phyloP scores from a whole-genome alignment of 148 eudicot genomes.

The Rhododendron molle region DNA sequence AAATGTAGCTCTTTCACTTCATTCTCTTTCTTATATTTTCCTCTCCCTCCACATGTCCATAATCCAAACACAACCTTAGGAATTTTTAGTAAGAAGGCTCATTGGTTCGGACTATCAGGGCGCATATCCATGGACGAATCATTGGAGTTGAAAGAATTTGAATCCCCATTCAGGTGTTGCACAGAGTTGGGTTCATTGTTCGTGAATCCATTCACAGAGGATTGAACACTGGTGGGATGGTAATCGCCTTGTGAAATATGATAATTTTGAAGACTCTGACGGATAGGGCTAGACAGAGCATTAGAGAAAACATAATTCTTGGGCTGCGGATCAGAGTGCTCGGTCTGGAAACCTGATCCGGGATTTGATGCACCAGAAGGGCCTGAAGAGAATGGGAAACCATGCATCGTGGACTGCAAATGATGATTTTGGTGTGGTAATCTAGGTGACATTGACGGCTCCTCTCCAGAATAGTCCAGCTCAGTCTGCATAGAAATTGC shows the following conservation, averaged over 20 bases:
- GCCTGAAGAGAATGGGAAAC: slow-evolving; percentile 22
- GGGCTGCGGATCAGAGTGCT: slow-evolving; percentile 51
- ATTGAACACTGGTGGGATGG: slow-evolving; percentile 24
- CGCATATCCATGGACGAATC: slow-evolving; percentile 93
- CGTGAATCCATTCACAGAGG: slow-evolving; percentile 23
- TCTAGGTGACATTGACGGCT: slow-evolving; percentile 39
- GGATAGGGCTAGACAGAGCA: slow-evolving; percentile 82
- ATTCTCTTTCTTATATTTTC: background rate
- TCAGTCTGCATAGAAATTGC: slow-evolving; percentile 25
- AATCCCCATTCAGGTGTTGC: slow-evolving; percentile 40
- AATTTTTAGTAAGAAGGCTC: slow-evolving; percentile 50
- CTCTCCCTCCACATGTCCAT: background rate
- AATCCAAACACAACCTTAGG: background rate
- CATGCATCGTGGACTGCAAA: slow-evolving; percentile 16
- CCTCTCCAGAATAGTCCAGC: slow-evolving; percentile 34
- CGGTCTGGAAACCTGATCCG: slow-evolving; percentile 32
- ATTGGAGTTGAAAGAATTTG: slow-evolving; percentile 37
- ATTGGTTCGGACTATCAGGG: slow-evolving; percentile 61
- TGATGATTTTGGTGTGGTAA: slow-evolving; percentile 21
- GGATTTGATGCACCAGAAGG: slow-evolving; percentile 20
- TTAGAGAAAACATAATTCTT: slow-evolving; percentile 77
- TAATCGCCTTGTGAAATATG: slow-evolving; percentile 56
- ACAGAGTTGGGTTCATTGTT: slow-evolving; percentile 29
- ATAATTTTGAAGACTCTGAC: slow-evolving; percentile 72
- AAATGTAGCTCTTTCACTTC: background rate